Conservation (phyloP, 345 rosid genomes). For the Arabidopsis arenosa region DNA sequence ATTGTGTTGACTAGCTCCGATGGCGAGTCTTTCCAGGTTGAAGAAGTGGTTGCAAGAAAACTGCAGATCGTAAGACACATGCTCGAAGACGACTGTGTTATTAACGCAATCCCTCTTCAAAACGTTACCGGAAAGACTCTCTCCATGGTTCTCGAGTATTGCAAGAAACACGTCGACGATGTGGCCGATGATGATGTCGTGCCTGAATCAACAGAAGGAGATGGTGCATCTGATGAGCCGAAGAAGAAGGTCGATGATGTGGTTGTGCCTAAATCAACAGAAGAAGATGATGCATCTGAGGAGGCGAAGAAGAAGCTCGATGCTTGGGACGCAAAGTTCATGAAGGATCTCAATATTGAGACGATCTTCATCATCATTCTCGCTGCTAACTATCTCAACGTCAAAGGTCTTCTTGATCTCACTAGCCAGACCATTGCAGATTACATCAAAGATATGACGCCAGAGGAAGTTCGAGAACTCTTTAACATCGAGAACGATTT, state of each 20-base stretch:
- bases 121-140: conserved; percentile 62
- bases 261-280: no score
- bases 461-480: conserved; percentile 55
- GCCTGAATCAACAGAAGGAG: no score
- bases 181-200: no score
- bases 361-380: conserved; percentile 52
- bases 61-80: conserved; percentile 63
- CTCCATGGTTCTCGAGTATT: conserved; percentile 61
- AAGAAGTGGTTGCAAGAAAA: conserved; percentile 59
- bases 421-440: conserved; percentile 64
- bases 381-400: conserved; percentile 71
- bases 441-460: conserved; percentile 57
- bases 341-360: conserved; percentile 48
- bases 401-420: conserved; percentile 59
- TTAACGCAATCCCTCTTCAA: conserved; percentile 58
- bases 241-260: no score
- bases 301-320: conserved; percentile 37
- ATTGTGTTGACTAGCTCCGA: conserved; percentile 58
- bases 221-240: no score
- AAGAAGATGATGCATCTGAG: background rate
- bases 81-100: conserved; percentile 69
- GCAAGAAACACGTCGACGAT: conserved; percentile 67
- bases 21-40: conserved; percentile 61
- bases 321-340: conserved; percentile 60
- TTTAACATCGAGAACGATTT: conserved; percentile 62